Evolutionary conservation across 1,284 basidiomycete species (phyloP), one percentile per base, ranked within the genome.

Genomic region (Ustilago sp.): DNA sequence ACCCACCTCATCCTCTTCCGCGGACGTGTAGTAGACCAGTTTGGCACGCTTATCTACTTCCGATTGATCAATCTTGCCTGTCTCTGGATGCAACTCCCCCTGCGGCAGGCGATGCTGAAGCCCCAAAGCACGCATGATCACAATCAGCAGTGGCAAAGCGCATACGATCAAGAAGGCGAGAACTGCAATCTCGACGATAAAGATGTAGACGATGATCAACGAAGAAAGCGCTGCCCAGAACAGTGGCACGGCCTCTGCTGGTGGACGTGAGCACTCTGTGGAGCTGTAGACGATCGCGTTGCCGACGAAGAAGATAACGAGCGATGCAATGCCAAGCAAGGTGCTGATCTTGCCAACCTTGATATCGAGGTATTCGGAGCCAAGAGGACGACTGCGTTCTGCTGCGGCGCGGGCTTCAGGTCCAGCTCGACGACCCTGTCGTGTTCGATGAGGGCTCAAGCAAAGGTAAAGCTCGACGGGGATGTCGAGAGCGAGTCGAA

Each of bases 381-480:
- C 81, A 13, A 83, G 39, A 2, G 68, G 51, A 8, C 81, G 67
- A 12, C 69, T 59, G 35, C 71, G 64, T 59, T 83, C 81, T 36
- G 79, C 72, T 11, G 63, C 67, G 17, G 62, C 63, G 11, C 68
- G 68, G 8, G 73, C 79, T 55, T 72, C 65, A 2, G 80, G 77
- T 8, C 68, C 63, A 4, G 68, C 67, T 54, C 77, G 47, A 12
- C 77, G 67, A 5, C 74, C 72, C 34, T 71, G 61, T 7, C 71
- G 48, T 17, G 77, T 70, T 23, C 80, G 75, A 50, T 83, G 81
- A 9, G 81, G 81, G 28, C 66, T 72, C 13, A 82, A 68, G 15
- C 73, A 72, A 28, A 83, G 77, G 36, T 83, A 83, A 39, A 83
- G 53, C 57, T 83, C 81, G 48, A 74, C 53, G 4, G 81, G 81